Base-by-base conservation (phyloP, 345 rosid genomes). In the Brassica incana region DNA sequence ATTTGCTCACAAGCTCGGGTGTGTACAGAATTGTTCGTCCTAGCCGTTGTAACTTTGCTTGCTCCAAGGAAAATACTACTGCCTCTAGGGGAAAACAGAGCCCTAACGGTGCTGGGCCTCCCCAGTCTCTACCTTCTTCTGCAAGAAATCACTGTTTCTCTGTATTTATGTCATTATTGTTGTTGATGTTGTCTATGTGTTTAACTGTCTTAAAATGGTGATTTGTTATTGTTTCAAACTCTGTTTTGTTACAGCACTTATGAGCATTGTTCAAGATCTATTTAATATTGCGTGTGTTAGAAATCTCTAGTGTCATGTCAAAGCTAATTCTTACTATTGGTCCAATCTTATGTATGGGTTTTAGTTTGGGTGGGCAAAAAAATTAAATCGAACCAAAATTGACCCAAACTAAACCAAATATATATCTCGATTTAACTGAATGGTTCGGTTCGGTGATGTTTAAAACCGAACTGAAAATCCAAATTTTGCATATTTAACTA, bases 1-100 rank as follows among this genome's bases (percentile, higher is more conserved):
- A 82, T 73, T 40, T 91, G 79, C 89, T 95, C 58, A 81, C 97
- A 4, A 90, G 78, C 78, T 79, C 80, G 6, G 98, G 98, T 30
- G 97, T 94, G 52, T 91, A 94, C 59, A 85, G 97, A 80, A 87
- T 91, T 61, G 95, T 89, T 40, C 92, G 84, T 11, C 97, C 98
- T 3, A 91, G 97, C 69, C 97, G 95, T 4, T 94, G 98, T 89
- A 86, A 73, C 72, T 86, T 91, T 80, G 82, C 85, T 63, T 94
- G 98, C 85, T 82, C 95, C 0, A 92, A 84, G 82, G 98, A 94
- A 85, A 92, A 84, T 27, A 82, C 69, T 3, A 87, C 92, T 0
- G 83, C 83, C 2, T 65, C 83, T 43, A 54, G 58, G 23, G 64
- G 74, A 33, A 85, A 69, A 77, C 90, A 87, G 0, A 71, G 74